Base-by-base conservation (phyloP, 306 rosid species). In the Glycine latifolia region DNA sequence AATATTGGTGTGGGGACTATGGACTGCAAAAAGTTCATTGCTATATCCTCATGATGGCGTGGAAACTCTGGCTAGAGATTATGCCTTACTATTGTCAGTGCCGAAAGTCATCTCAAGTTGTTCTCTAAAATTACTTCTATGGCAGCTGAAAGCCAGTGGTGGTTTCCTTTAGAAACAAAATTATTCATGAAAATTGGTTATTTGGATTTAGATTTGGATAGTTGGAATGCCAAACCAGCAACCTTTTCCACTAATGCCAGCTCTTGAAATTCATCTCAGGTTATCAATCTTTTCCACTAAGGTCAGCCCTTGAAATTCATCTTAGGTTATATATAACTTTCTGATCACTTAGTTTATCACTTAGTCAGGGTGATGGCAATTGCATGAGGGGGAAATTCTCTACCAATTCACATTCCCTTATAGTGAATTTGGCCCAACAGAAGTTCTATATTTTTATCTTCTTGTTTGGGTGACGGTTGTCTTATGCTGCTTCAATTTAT, bases 1-100 rank as follows among this genome's bases (percentile, higher is more conserved):
- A 70, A 35, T 76, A 31, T 82, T 88, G 58, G 77, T 90, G 56
- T 89, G 88, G 79, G 97, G 94, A 81, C 91, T 88, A 26, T 91
- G 96, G 98, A 83, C 87, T 83, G 90, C 92, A 71, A 93, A 86
- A 89, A 85, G 90, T 85, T 12, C 50, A 52, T 81, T 93, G 73
- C 41, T 90, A 49, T 73, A 16, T 86, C 84, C 81, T 49, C 49
- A 49, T 35, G 85, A 71, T 58, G 84, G 85, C 6, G 6, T n/a
- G 55, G 82, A 73, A 70, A 52, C 10, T 39, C 72, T 86, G 63
- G 90, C 94, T 47, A 86, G 93, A 86, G 87, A 91, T 77, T 82
- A 67, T 67, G 78, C 73, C 33, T 85, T 95, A 4, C 20, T 67
- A 68, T 80, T 86, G 86, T 63, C 62, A 79, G 47, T 50, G 14